These are phyloP conservation scores for Fabrea salina DNA, from an alignment of 169 alveolate genomes.

Conservation along the genomic window DNA sequence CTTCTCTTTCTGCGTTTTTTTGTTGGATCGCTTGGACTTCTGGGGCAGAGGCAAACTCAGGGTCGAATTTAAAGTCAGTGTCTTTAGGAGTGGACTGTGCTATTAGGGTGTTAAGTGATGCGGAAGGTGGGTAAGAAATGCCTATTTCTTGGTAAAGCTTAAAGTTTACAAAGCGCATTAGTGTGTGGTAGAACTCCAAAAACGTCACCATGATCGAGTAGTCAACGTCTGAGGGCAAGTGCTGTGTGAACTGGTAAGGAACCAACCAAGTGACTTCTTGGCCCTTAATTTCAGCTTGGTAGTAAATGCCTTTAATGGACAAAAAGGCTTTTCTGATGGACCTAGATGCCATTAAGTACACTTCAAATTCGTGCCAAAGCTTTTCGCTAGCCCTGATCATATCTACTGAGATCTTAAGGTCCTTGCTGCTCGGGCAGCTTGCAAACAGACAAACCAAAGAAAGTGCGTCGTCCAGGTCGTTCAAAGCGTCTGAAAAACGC, in stretches of 20 bases:
- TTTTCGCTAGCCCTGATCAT: constrained; percentile 62
- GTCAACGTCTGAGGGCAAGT: constrained; percentile 94
- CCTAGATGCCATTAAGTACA: constrained; percentile 74
- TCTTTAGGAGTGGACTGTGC: neutral
- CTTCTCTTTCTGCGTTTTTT: constrained; percentile 50
- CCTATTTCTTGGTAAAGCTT: constrained; percentile 88
- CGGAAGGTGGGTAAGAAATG: constrained; percentile 76
- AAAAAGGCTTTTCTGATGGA: constrained; percentile 87
- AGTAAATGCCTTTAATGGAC: constrained; percentile 98
- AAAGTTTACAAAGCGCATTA: constrained; percentile 89
- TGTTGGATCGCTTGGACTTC: constrained; percentile 57
- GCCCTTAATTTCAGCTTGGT: constrained; percentile 94
- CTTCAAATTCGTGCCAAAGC: constrained; percentile 82
- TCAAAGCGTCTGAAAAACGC: constrained; percentile 93
- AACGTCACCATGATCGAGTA: constrained; percentile 93
- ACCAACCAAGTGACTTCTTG: constrained; percentile 95
- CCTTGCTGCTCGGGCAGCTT: constrained; percentile 81
- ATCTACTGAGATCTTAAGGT: constrained; percentile 73
- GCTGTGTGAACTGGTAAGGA: constrained; percentile 97
- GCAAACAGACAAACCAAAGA: constrained; percentile 93
- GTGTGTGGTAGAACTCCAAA: constrained; percentile 89
- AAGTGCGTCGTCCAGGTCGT: constrained; percentile 97
- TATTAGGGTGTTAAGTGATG: neutral
- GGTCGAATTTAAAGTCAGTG: constrained; percentile 8
- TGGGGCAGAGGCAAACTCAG: constrained; percentile 58